Conservation (phyloP, 106 monocot genomes). For the Dactylorhiza incarnata region DNA sequence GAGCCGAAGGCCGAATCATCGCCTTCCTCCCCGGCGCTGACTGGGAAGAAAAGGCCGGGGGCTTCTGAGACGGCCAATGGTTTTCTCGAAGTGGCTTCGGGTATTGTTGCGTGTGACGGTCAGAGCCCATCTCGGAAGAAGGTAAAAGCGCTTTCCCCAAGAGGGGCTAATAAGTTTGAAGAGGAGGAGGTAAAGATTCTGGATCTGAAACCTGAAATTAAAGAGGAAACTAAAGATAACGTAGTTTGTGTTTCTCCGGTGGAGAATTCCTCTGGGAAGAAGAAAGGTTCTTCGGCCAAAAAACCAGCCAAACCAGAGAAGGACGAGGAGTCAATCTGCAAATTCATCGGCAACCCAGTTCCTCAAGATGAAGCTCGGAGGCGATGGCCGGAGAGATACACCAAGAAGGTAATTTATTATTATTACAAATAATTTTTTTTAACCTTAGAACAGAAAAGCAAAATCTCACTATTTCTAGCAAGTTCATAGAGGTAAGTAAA, state of each 20-base stretch:
- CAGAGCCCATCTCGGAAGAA: conserved; percentile 5
- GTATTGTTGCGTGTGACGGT: background rate
- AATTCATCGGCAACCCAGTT: conserved; percentile 44
- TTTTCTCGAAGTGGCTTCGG: background rate
- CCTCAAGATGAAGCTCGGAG: conserved; percentile 28
- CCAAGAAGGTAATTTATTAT: conserved; percentile 14
- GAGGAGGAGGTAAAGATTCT: background rate
- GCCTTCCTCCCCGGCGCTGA: background rate
- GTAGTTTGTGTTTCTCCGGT: background rate
- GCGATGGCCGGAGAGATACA: conserved; percentile 58
- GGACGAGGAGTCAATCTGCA: conserved; percentile 17
- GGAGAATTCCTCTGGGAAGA: background rate
- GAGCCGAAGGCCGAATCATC: background rate
- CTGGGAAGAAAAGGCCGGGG: background rate
- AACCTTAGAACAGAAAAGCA: too few relatives aligned
- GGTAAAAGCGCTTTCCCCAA: background rate
- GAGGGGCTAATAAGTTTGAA: background rate
- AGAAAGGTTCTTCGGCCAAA: background rate
- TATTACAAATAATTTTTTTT: too few relatives aligned
- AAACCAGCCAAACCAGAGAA: background rate
- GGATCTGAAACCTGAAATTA: background rate
- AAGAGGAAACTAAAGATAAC: background rate
- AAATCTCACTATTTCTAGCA: too few relatives aligned
- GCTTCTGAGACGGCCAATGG: background rate
- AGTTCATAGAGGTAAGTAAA: too few relatives aligned